Conservation (phyloP, 768 basidiomycete species). For the Russula lepida region DNA sequence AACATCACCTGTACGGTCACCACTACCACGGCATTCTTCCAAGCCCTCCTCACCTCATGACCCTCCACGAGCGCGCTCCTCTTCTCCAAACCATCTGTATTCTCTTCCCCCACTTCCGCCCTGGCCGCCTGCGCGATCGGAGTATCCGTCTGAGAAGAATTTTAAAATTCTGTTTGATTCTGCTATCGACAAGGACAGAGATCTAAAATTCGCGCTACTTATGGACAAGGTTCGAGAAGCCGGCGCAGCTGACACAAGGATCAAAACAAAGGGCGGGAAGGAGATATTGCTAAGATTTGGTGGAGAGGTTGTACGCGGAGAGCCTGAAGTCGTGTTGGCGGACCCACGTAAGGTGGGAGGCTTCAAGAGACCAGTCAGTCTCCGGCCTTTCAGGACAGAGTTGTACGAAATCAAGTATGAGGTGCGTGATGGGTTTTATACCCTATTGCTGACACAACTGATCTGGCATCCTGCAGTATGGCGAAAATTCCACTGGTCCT, state of each 20-base stretch:
- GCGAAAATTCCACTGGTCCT: conserved; percentile 58
- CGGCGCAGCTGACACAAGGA: conserved; percentile 32
- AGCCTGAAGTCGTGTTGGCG: conserved; percentile 32
- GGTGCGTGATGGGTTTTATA: conserved; percentile 32
- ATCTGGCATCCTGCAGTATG: conserved; percentile 45
- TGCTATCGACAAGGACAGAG: conserved; percentile 38
- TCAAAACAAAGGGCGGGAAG: conserved; percentile 57
- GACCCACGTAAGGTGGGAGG: conserved; percentile 51
- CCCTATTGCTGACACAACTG: neutral
- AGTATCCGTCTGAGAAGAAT: conserved; percentile 39
- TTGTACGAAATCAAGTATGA: conserved; percentile 47
- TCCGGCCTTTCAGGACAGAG: conserved; percentile 30
- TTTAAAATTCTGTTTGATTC: conserved; percentile 64
- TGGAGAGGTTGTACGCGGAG: conserved; percentile 45
- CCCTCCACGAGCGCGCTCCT: conserved; percentile 12
- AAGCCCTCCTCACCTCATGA: conserved; percentile 20
- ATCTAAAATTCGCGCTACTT: conserved; percentile 33
- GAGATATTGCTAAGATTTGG: conserved; percentile 46
- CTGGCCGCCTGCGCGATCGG: conserved; percentile 49
- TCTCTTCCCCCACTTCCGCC: conserved; percentile 38
- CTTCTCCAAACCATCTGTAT: conserved; percentile 25
- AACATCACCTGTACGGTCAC: conserved; percentile 17
- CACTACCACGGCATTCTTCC: conserved; percentile 25
- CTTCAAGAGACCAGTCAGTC: conserved; percentile 24
- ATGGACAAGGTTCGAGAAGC: conserved; percentile 35